These are phyloP conservation scores for Phytophthora pistaciae DNA, from an alignment of 352 stramenopile species.

Conservation along the genomic window DNA sequence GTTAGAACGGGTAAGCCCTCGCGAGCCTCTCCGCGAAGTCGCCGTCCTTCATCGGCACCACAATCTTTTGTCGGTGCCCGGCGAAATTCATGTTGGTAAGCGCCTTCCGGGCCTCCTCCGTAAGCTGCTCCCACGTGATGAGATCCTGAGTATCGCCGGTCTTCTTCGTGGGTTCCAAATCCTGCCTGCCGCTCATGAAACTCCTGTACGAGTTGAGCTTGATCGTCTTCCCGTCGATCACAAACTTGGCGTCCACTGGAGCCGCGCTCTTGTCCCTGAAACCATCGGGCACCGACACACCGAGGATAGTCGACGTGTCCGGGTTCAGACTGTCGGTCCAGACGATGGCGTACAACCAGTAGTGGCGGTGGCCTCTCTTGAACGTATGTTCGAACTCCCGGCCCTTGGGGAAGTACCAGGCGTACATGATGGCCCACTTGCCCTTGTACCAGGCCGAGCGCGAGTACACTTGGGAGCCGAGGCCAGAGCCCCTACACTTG, in stretches of 20 bases:
- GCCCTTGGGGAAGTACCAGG: constrained; percentile 55
- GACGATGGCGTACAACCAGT: constrained; percentile 51
- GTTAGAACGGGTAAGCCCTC: constrained; percentile 12
- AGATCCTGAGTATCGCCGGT: constrained; percentile 36
- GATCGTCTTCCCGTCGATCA: constrained; percentile 24
- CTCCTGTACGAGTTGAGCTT: constrained; percentile 36
- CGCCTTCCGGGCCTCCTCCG: constrained; percentile 18
- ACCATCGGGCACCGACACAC: constrained; percentile 31
- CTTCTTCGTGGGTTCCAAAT: constrained; percentile 26
- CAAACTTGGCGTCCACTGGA: constrained; percentile 24
- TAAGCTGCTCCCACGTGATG: constrained; percentile 38
- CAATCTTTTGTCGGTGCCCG: constrained; percentile 8
- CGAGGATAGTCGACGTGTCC: constrained; percentile 28
- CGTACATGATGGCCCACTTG: constrained; percentile 34
- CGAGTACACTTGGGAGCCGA: constrained; percentile 38
- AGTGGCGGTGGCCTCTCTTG: constrained; percentile 39
- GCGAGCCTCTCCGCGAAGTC: constrained; percentile 1
- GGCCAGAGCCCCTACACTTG: constrained; percentile 27
- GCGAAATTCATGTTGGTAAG: constrained; percentile 9
- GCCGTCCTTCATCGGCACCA: constrained; percentile 7
- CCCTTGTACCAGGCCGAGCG: constrained; percentile 29
- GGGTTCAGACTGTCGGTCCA: constrained; percentile 40
- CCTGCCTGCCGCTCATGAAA: neutral
- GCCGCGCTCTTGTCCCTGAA: constrained; percentile 27
- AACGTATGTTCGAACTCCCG: constrained; percentile 8